Base-by-base conservation (phyloP, 345 rosid genomes). In the Balakata baccata region DNA sequence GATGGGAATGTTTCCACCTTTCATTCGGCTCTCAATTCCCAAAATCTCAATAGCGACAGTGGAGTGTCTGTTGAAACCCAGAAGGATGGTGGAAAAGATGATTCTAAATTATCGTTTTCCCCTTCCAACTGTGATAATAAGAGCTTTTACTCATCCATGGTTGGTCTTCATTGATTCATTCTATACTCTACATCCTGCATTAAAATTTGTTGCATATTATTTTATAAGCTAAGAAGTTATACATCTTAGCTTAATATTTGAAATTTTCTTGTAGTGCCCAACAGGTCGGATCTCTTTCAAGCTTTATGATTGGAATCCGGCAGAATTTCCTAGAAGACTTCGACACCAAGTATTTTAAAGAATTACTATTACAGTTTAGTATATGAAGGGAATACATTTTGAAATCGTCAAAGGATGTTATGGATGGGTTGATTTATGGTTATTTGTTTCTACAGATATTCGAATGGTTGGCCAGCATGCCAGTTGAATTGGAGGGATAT, bases 241-340 rank as follows among this genome's bases (percentile, higher is more conserved):
- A 5, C 47, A 34, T 63, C 37, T 16, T 16, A 18, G 10, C 47
- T 10, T 7, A 43, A 18, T 38, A 20, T 7, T 66, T 46, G 63
- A 22, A 74, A 10, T 79, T 77, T 79, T 70, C 20, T 56, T 89
- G 64, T 70, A 95, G 99, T 92, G 98, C 68, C 98, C 99, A 65
- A 89, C 99, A 66, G 99, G 97, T 69, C 89, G 97, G 75, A 91
- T 95, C 80, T 92, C 98, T n/a, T 92, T 91, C 83, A 92, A 91
- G 89, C 98, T 94, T 71, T 92, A 92, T 82, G 99, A 95, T 71
- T 95, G 99, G 99, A 95, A 95, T 85, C 99, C 98, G 2, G 98
- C 98, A 3, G 99, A 95, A 80, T 95, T 95, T 78, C 99, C 99
- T 1, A 86, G 99, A 87, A 90, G 97, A 85, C 98, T 95, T 62